Conservation (phyloP, 2,329 filamentous ascomycete genomes). For the Trichoderma lentiforme region DNA sequence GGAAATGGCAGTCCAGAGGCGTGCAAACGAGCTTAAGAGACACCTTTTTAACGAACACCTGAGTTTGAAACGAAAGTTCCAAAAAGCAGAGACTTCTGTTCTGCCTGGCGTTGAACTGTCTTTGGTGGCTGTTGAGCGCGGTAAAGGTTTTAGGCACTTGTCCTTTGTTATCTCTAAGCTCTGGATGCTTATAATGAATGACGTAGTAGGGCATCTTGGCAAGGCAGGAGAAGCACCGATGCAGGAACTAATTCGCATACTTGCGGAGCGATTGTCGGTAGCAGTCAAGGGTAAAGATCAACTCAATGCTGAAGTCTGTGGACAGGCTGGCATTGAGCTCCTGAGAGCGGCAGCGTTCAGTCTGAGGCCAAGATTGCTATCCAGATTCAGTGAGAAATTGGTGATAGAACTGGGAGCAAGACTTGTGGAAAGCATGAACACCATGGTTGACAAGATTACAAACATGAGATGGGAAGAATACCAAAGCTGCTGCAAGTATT, state of each 20-base stretch:
- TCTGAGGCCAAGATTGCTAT: background rate
- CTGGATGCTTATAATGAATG: background rate
- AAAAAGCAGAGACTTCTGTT: background rate
- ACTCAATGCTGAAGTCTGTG: background rate
- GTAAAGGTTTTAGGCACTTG: background rate
- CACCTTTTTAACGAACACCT: background rate
- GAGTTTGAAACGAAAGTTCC: background rate
- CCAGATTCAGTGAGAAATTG: background rate
- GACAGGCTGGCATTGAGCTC: background rate
- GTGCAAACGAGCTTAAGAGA: background rate
- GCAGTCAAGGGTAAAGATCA: background rate
- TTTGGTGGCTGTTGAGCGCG: background rate
- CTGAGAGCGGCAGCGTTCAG: background rate
- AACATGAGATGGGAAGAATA: background rate
- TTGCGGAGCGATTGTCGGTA: background rate
- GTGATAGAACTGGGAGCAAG: background rate
- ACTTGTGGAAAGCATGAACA: background rate
- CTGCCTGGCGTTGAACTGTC: background rate
- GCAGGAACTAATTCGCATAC: background rate
- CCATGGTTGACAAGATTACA: background rate
- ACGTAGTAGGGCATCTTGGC: background rate
- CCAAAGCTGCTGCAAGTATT: background rate
- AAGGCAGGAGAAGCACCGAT: background rate
- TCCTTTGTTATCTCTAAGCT: conserved; percentile 1
- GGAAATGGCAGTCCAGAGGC: background rate